Evolutionary conservation across 371 early-diverging fungal genomes (phyloP).

Genomic region (Mortierella sp.): DNA sequence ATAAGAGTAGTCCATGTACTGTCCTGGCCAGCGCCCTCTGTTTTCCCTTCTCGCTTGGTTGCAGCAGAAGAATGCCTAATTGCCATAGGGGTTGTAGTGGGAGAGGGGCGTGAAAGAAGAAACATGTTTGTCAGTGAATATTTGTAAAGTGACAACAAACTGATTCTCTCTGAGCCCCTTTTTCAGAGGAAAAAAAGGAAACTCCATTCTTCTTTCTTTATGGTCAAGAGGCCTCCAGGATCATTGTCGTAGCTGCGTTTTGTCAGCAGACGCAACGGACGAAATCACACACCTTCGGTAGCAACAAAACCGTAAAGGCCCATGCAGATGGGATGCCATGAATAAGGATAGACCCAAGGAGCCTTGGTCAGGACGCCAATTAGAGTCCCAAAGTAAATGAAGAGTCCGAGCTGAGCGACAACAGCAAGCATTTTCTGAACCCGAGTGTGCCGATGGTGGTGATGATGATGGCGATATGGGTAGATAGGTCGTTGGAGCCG

Average conservation of each 20-base stretch:
- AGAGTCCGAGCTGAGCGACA: slow-evolving; percentile 33
- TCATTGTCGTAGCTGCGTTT: neutral
- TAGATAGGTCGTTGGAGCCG: neutral
- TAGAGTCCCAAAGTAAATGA: slow-evolving; percentile 42
- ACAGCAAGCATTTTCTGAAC: slow-evolving; percentile 31
- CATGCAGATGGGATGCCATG: slow-evolving; percentile 59
- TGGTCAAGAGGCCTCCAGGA: neutral
- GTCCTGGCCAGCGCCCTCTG: slow-evolving; percentile 24
- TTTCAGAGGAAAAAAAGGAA: neutral
- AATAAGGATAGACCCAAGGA: slow-evolving; percentile 51
- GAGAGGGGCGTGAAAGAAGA: neutral
- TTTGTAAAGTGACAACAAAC: slow-evolving; percentile 13
- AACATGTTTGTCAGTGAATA: neutral
- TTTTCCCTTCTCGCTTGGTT: slow-evolving; percentile 29
- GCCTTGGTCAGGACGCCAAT: slow-evolving; percentile 36
- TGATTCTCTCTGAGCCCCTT: neutral
- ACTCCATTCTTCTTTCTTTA: neutral
- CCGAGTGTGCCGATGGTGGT: slow-evolving; percentile 11
- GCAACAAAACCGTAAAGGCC: slow-evolving; percentile 54
- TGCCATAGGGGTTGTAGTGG: neutral
- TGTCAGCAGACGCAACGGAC: neutral
- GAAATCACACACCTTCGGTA: slow-evolving; percentile 41
- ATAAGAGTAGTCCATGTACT: slow-evolving; percentile 32
- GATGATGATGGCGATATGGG: slow-evolving; percentile 12
- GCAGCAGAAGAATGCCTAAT: slow-evolving; percentile 47